A percentile compares a stretch with the other conserved stretches of the same genome.
Evolutionary conservation across 495 filamentous ascomycete species (phyloP).

Genomic region (Penicillium salamii): DNA sequence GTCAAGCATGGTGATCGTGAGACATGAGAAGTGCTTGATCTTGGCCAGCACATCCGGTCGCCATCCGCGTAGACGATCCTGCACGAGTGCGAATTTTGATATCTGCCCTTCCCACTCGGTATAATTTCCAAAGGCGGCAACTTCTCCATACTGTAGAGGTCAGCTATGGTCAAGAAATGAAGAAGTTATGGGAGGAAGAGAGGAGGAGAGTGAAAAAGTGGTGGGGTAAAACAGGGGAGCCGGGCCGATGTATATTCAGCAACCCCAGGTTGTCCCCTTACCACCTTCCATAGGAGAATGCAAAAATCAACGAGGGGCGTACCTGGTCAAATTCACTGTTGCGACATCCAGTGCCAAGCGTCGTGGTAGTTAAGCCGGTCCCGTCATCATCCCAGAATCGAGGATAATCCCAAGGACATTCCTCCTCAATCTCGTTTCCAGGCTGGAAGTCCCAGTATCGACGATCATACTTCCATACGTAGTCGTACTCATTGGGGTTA

Average conservation of each 20-base stretch:
- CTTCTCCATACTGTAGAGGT: constrained; percentile 27
- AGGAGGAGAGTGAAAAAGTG: too few relatives aligned
- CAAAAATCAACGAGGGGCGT: too few relatives aligned
- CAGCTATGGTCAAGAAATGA: constrained; percentile 2
- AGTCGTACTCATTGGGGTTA: constrained; percentile 37
- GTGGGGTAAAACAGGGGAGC: too few relatives aligned
- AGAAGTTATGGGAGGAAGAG: neutral
- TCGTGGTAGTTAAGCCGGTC: constrained; percentile 5
- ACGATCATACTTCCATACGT: constrained; percentile 38
- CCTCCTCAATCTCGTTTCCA: constrained; percentile 18
- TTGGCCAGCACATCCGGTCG: constrained; percentile 31
- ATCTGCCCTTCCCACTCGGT: constrained; percentile 34
- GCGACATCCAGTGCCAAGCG: constrained; percentile 14
- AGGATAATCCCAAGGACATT: constrained; percentile 8
- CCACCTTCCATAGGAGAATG: too few relatives aligned
- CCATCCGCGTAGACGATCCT: constrained; percentile 42
- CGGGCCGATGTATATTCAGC: too few relatives aligned
- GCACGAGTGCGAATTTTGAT: constrained; percentile 39
- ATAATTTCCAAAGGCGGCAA: constrained; percentile 40
- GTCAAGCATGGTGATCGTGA: constrained; percentile 44
- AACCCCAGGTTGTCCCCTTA: too few relatives aligned
- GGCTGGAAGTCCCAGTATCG: constrained; percentile 40
- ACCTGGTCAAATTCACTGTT: constrained; percentile 24
- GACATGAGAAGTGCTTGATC: constrained; percentile 37
- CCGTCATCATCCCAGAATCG: constrained; percentile 5